Conservation (phyloP, 2,329 filamentous ascomycete genomes). For the Xylariales sp. region DNA sequence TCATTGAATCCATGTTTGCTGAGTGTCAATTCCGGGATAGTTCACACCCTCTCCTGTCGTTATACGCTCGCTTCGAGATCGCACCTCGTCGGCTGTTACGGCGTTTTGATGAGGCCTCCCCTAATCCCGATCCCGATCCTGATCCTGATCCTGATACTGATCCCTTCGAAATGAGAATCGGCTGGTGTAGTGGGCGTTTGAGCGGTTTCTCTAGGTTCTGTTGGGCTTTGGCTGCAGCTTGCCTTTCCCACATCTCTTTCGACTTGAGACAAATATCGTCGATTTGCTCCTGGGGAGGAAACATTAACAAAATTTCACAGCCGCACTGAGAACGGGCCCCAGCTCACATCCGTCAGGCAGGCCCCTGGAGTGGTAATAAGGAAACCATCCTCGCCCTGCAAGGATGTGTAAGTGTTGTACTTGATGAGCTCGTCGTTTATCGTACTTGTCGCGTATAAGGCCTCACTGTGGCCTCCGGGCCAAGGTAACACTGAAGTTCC, state of each 20-base stretch:
- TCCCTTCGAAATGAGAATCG: constrained; percentile 62
- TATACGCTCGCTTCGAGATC: constrained; percentile 47
- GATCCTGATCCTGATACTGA: constrained; percentile 28
- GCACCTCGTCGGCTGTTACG: constrained; percentile 52
- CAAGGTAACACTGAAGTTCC: constrained; percentile 68
- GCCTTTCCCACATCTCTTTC: constrained; percentile 67
- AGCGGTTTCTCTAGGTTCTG: constrained; percentile 61
- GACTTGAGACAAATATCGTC: constrained; percentile 71
- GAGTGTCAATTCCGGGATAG: constrained; percentile 44
- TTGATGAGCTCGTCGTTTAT: constrained; percentile 39
- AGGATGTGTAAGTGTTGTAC: constrained; percentile 44
- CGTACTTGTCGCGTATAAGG: constrained; percentile 67
- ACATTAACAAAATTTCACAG: constrained; percentile 33
- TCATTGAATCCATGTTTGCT: constrained; percentile 36
- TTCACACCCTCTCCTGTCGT: constrained; percentile 48
- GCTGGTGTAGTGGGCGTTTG: constrained; percentile 68
- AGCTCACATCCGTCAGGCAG: constrained; percentile 69
- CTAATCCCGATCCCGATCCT: constrained; percentile 48
- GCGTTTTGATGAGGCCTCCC: constrained; percentile 51
- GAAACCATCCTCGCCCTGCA: constrained; percentile 70
- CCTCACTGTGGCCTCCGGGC: constrained; percentile 67
- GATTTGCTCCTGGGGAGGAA: constrained; percentile 65
- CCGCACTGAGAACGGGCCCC: constrained; percentile 25
- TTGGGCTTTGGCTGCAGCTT: constrained; percentile 62
- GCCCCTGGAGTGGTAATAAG: constrained; percentile 68